Evolutionary conservation across 2,329 filamentous ascomycete species (phyloP), one percentile per base, ranked within the genome.

Genomic region (Xylaria sp.): DNA sequence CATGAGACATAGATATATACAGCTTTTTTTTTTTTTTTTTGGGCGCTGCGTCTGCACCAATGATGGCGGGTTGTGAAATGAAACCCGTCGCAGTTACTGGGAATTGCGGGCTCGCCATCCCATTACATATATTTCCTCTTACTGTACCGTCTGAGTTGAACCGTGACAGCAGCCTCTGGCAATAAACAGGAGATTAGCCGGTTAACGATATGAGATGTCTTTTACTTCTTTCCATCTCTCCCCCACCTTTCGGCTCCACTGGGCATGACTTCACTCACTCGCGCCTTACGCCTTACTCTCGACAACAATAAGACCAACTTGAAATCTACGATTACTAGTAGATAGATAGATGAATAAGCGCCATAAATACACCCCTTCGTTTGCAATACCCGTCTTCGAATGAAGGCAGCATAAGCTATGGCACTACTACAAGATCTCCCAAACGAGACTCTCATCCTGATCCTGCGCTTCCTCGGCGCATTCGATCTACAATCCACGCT

Each of bases 401-500:
- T 46, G 41, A 46, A 46, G 41, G 10, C 12, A 18, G 15, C 18
- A 13, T 49, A n/a, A 20, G 41, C 23, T 20, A 73, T 73, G 71
- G 62, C 69, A 15, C 39, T 20, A 18, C 36, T 73, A 7, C 48
- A 65, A 10, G 18, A 67, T 46, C 62, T 73, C 3, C 63, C 70
- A 13, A 64, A 48, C 20, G 71, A 72, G 54, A 63, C 60, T 12
- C 33, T 71, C 8, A 60, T 69, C 10, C 46, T 65, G 12, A 66
- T 73, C 18, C 43, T 73, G 9, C 60, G 48, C 36, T 55, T 71
- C 33, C 62, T 73, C 23, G 41, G 61, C 18, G 54, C 41, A 10
- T 33, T 62, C 4, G 70, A 73, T 49, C 62, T 72, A 0, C 60
- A 62, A 25, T 33, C 71, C 2, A 59, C 70, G 41, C n/a, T 73